phyloP scores from a whole-genome alignment of 2,329 filamentous ascomycete genomes.

The Cephalotrichum gorgonifer region DNA sequence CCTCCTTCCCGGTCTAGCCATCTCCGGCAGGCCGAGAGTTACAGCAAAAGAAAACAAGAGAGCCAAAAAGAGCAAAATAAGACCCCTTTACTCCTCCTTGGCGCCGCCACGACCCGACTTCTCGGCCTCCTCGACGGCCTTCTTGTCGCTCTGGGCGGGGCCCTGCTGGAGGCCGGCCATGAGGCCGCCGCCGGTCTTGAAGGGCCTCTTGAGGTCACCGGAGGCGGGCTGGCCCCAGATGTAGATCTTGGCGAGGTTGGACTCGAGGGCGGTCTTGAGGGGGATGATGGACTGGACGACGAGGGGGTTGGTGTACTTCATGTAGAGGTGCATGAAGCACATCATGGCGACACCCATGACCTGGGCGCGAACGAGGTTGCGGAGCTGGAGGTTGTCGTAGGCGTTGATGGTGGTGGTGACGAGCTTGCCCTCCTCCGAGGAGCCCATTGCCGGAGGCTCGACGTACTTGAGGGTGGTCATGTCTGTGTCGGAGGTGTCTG shows the following conservation, averaged over 20 bases:
- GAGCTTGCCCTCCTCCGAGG: constrained; percentile 86
- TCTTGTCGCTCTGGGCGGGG: constrained; percentile 83
- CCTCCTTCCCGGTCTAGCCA: not conserved
- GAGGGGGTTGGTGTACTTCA: constrained; percentile 99
- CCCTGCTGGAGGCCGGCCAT: constrained; percentile 68
- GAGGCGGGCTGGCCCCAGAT: constrained; percentile 75
- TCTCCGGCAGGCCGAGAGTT: too few species aligned
- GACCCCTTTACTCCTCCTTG: constrained; percentile 54
- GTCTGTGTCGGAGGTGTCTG: constrained; percentile 44
- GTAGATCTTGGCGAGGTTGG: constrained; percentile 94
- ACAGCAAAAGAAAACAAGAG: not conserved
- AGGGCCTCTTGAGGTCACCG: constrained; percentile 89
- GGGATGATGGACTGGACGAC: constrained; percentile 98
- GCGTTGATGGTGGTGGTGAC: constrained; percentile 94
- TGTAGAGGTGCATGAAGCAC: constrained; percentile 96
- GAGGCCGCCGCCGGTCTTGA: constrained; percentile 77
- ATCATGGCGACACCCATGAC: constrained; percentile 98
- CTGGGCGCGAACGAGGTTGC: constrained; percentile 77
- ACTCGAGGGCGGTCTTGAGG: constrained; percentile 88
- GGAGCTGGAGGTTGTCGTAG: constrained; percentile 81
- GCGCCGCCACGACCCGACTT: constrained; percentile 60
- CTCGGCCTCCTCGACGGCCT: constrained; percentile 71
- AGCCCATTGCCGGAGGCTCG: constrained; percentile 88
- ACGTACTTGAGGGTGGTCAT: constrained; percentile 98
- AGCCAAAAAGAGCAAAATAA: not conserved